Conservation (phyloP, 108 stramenopile species). For the Chaetoceros tenuissimus region DNA sequence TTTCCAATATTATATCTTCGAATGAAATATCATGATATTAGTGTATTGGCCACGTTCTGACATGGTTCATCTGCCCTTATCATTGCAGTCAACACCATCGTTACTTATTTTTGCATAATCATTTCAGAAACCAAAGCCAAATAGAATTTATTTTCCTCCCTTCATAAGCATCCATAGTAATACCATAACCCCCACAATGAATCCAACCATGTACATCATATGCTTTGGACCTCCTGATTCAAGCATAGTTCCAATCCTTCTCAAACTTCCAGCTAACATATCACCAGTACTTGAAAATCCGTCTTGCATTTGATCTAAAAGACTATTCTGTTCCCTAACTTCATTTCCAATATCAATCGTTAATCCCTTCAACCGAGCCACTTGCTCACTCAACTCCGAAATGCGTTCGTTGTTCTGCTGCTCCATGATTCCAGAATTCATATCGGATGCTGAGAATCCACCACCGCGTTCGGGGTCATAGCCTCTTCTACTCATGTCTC, state of each 20-base stretch:
- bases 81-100: too few species aligned
- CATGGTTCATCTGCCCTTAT: too few species aligned
- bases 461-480: conserved; percentile 51
- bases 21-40: too few species aligned
- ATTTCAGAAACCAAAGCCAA: too few species aligned
- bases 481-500: conserved; percentile 1
- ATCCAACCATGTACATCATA: conserved; percentile 83
- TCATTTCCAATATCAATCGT: conserved; percentile 86
- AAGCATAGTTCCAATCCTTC: conserved; percentile 79
- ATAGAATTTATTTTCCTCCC: not conserved
- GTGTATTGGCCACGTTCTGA: too few species aligned
- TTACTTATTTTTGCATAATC: too few species aligned
- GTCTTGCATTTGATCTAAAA: conserved; percentile 82
- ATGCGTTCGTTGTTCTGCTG: conserved; percentile 84
- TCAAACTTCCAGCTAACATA: conserved; percentile 56
- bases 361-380: conserved; percentile 76
- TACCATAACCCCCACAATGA: conserved; percentile 75
- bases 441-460: conserved; percentile 30
- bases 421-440: conserved; percentile 77
- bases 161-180: conserved; percentile 71
- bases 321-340: conserved; percentile 76
- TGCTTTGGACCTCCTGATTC: conserved; percentile 75
- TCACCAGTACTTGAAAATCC: conserved; percentile 67
- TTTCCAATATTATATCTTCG: too few species aligned
- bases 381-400: conserved; percentile 71